Evolutionary conservation across 2,329 filamentous ascomycete species (phyloP), one percentile per base, ranked within the genome.

Genomic region (Cadophora sp.): DNA sequence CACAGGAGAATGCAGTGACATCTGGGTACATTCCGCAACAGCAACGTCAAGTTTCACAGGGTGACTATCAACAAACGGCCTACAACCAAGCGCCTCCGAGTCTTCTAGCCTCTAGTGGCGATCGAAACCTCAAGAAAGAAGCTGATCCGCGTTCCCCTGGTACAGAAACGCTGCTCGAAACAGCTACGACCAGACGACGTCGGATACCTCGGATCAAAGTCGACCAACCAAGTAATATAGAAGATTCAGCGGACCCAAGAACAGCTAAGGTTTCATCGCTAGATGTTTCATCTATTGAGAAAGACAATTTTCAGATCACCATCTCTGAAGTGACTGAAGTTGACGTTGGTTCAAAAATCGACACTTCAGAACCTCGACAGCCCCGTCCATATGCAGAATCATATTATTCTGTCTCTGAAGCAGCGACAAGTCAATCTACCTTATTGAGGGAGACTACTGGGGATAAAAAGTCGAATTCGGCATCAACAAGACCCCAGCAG

Each of bases 141-240:
- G 59, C 7, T 9, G 36, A 1, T 39, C 18, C 5, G 27, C 4
- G n/a, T 18, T 30, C 59, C 13, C 9, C 20, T 13, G 27, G 30
- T 36, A n/a, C 7, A 20, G 18, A n/a, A 2, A 20, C 18, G n/a
- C 30, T 41, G 2, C 4, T 16, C 16, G 45, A 39, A 3, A 20
- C 22, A 11, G 7, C 27, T 24, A 33, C 30, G 22, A 30, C n/a
- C 9, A 36, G 9, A 50, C 33, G 59, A 24, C 59, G 59, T 7
- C 24, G 59, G 14, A 39, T 61, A 30, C 59, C 59, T 11, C 59
- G 59, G 9, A 61, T 48, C 43, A 61, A 61, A 39, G 41, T 61
- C 22, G 59, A 61, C 18, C 43, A 61, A 30, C 27, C 27, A 14
- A 20, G 4, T 22, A 0, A 7, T 50, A 2, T 1, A 13, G 41